Conservation (phyloP, 2,329 filamentous ascomycete genomes). For the Hypoxylon sp. region DNA sequence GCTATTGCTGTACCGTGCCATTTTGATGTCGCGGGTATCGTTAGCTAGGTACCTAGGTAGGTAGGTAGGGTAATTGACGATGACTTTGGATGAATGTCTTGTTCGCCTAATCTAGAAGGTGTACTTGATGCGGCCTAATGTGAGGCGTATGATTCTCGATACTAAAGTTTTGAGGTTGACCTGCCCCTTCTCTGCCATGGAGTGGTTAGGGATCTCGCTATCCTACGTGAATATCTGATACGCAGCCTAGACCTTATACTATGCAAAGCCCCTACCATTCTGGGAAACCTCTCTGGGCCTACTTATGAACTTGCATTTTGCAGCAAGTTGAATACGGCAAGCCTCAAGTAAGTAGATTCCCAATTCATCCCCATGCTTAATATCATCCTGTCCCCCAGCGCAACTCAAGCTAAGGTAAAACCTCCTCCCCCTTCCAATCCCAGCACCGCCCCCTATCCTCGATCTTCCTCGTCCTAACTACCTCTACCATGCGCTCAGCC, state of each 20-base stretch:
- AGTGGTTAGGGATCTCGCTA: neutral
- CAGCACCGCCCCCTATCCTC: slow-evolving; percentile 72
- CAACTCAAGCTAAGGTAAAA: slow-evolving; percentile 62
- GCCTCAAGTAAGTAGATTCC: neutral
- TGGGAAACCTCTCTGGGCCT: neutral
- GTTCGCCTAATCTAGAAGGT: neutral
- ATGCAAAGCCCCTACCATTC: neutral
- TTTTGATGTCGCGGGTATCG: neutral
- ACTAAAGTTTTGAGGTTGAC: neutral
- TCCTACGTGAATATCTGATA: neutral
- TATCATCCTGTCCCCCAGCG: neutral
- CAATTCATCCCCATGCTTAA: neutral
- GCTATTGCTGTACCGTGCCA: neutral
- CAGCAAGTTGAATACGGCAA: neutral
- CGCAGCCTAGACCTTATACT: neutral
- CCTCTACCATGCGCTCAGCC: slow-evolving; percentile 72
- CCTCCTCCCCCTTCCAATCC: slow-evolving; percentile 77
- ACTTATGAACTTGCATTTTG: neutral
- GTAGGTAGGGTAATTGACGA: slow-evolving; percentile 22
- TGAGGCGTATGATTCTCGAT: neutral
- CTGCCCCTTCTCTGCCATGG: neutral
- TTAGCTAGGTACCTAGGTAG: too few species aligned
- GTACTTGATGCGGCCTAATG: neutral
- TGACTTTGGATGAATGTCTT: slow-evolving; percentile 1
- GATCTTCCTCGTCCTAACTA: slow-evolving; percentile 65